Conservation (phyloP, 768 basidiomycete species). For the Galerina marginata region DNA sequence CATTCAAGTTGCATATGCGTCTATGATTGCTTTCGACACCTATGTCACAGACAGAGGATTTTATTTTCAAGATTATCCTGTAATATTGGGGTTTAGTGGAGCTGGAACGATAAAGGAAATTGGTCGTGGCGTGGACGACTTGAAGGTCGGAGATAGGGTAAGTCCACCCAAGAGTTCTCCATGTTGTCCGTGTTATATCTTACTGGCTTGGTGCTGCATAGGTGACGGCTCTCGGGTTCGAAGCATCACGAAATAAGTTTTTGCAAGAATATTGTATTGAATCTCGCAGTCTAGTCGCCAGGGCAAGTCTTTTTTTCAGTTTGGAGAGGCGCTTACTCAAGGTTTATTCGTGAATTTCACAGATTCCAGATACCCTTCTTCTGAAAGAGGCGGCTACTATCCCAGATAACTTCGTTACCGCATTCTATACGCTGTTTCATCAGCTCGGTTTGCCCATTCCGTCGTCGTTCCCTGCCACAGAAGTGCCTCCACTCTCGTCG, state of each 20-base stretch:
- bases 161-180: constrained; percentile 9
- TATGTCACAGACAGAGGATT: constrained; percentile 43
- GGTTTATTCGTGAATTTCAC: neutral
- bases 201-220: constrained; percentile 1
- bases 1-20: constrained; percentile 45
- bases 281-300: constrained; percentile 35
- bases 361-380: constrained; percentile 47
- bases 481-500: constrained; percentile 32
- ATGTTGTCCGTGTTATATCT: no score
- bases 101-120: constrained; percentile 43
- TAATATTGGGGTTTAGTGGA: constrained; percentile 41
- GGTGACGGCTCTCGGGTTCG: constrained; percentile 35
- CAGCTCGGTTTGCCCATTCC: constrained; percentile 43
- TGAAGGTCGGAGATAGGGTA: constrained; percentile 47
- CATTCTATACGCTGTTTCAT: constrained; percentile 46
- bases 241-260: constrained; percentile 32
- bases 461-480: constrained; percentile 33
- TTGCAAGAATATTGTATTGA: constrained; percentile 43
- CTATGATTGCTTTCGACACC: constrained; percentile 46
- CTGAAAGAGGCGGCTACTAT: constrained; percentile 43
- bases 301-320: constrained; percentile 31
- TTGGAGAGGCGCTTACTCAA: neutral
- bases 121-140: constrained; percentile 37
- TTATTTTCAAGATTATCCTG: constrained; percentile 36
- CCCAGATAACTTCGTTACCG: constrained; percentile 48